phyloP scores from a whole-genome alignment of 441 rosid species.

The Pelargonium cotyledonis region DNA sequence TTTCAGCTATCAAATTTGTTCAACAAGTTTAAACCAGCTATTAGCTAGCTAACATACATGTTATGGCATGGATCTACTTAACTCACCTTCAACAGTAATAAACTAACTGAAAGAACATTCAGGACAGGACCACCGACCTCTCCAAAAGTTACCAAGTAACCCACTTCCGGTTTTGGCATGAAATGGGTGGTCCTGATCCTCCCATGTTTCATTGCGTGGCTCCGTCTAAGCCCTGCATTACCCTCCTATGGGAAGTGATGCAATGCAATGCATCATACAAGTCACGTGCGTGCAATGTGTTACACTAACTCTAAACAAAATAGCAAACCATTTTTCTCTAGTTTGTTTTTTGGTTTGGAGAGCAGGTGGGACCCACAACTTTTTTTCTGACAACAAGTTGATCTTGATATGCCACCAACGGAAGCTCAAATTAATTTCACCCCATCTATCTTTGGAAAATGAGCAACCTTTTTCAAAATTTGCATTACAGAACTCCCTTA shows the following conservation, averaged over 20 bases:
- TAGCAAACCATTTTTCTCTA: neutral
- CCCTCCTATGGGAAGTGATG: neutral
- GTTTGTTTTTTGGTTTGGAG: neutral
- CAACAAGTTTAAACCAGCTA: too few species aligned
- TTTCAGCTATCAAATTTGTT: too few species aligned
- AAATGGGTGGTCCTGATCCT: neutral
- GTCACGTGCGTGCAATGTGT: constrained; percentile 22
- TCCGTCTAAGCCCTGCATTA: neutral
- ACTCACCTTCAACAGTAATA: neutral
- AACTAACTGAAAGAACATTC: too few species aligned
- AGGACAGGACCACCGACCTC: neutral
- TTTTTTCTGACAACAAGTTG: constrained; percentile 22
- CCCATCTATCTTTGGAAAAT: constrained; percentile 13
- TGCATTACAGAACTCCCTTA: constrained; percentile 11
- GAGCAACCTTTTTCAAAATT: constrained; percentile 5
- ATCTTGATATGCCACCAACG: constrained; percentile 33
- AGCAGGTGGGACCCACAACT: constrained; percentile 18
- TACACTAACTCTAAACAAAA: constrained; percentile 7
- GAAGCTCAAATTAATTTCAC: constrained; percentile 11
- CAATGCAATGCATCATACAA: neutral
- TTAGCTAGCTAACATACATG: neutral
- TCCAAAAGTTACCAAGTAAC: neutral
- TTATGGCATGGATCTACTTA: neutral
- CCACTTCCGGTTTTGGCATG: neutral
- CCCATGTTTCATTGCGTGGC: neutral